These are phyloP conservation scores for Coemansia sp. DNA, from an alignment of 192 early-diverging fungal genomes.

Conservation along the genomic window DNA sequence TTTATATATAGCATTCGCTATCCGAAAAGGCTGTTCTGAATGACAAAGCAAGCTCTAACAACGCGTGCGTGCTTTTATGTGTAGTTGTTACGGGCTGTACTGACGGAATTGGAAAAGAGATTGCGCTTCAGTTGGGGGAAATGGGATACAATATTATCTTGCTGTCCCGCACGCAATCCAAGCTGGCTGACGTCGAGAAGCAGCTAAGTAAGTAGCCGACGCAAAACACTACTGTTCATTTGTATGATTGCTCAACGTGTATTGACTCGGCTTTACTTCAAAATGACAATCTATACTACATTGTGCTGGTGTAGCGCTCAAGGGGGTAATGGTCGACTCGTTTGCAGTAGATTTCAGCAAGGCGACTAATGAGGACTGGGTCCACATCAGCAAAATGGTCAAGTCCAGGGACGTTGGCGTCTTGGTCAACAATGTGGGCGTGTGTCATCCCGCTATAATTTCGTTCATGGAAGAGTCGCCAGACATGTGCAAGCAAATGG, in stretches of 20 bases:
- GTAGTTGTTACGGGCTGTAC: conserved; percentile 92
- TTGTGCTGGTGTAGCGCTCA: conserved; percentile 23
- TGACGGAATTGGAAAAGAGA: conserved; percentile 95
- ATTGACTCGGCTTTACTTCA: too few relatives aligned
- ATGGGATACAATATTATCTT: conserved; percentile 84
- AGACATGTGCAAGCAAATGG: conserved; percentile 71
- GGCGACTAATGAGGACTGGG: conserved; percentile 22
- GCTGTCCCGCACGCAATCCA: conserved; percentile 78
- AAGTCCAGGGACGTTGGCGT: conserved; percentile 39
- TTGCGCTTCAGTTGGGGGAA: conserved; percentile 85
- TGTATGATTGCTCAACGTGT: too few relatives aligned
- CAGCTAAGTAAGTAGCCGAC: conserved; percentile 58
- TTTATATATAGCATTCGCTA: not conserved
- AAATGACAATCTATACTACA: too few relatives aligned
- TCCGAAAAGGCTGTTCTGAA: not conserved
- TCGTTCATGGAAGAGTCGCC: conserved; percentile 81
- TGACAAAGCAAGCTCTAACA: not conserved
- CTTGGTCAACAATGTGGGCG: conserved; percentile 92
- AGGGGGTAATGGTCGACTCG: conserved; percentile 28
- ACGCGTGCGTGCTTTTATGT: not conserved
- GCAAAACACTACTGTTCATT: too few relatives aligned
- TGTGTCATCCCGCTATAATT: conserved; percentile 84
- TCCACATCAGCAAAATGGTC: conserved; percentile 31
- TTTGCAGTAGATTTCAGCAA: conserved; percentile 51
- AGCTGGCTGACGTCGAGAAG: conserved; percentile 71